Conservation (phyloP, 2,329 filamentous ascomycete genomes). For the Sphaceloma murrayae region DNA sequence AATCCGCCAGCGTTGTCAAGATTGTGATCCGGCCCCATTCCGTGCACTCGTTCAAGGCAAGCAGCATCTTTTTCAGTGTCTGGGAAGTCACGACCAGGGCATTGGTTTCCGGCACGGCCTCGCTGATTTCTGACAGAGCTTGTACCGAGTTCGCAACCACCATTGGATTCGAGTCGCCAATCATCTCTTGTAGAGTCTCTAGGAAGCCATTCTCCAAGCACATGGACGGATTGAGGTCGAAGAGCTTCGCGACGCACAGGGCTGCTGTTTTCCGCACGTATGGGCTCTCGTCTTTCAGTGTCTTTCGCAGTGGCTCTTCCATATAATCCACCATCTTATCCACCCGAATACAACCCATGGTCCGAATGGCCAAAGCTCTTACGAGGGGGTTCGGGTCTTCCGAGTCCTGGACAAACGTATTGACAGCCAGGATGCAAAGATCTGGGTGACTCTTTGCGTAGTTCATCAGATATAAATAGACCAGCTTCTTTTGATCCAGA, state of each 20-base stretch:
- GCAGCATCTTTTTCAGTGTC: slow-evolving; percentile 86
- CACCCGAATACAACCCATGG: slow-evolving; percentile 96
- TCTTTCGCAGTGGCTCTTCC: slow-evolving; percentile 95
- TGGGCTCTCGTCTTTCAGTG: slow-evolving; percentile 89
- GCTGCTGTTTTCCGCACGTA: slow-evolving; percentile 98
- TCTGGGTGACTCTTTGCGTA: slow-evolving; percentile 99
- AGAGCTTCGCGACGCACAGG: slow-evolving; percentile 95
- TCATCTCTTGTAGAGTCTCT: slow-evolving; percentile 86
- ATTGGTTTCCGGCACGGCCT: slow-evolving; percentile 81
- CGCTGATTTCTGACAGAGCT: slow-evolving; percentile 81
- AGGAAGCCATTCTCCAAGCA: slow-evolving; percentile 96
- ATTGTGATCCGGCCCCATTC: slow-evolving; percentile 98
- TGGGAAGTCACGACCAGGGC: slow-evolving; percentile 73
- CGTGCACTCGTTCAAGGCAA: slow-evolving; percentile 95
- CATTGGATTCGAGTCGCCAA: slow-evolving; percentile 97
- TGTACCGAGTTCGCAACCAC: slow-evolving; percentile 97
- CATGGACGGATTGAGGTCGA: slow-evolving; percentile 84
- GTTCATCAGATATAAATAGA: slow-evolving; percentile 98
- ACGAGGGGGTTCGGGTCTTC: slow-evolving; percentile 97
- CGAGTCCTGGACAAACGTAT: slow-evolving; percentile 97
- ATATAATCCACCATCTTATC: slow-evolving; percentile 99
- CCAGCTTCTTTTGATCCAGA: slow-evolving; percentile 97
- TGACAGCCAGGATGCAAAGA: slow-evolving; percentile 95
- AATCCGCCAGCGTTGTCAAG: slow-evolving; percentile 78
- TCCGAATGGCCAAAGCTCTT: slow-evolving; percentile 86